phyloP scores from a whole-genome alignment of 768 basidiomycete genomes.

The Hortiboletus campestris region DNA sequence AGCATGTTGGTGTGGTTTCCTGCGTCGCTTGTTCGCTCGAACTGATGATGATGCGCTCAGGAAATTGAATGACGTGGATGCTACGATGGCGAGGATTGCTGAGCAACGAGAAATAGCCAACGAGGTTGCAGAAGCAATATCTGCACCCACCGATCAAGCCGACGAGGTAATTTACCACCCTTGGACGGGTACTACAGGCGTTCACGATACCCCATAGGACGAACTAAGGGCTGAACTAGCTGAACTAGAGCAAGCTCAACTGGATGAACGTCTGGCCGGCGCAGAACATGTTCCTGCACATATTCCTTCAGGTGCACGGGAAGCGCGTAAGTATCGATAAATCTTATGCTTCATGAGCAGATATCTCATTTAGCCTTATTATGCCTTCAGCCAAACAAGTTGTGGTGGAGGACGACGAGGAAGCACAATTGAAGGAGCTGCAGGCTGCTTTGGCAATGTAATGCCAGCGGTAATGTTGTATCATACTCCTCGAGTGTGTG shows the following conservation, averaged over 20 bases:
- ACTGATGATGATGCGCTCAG: slow-evolving; percentile 38
- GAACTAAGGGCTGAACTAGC: slow-evolving; percentile 77
- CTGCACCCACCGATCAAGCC: slow-evolving; percentile 61
- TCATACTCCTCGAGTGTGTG: slow-evolving; percentile 6
- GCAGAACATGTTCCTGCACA: slow-evolving; percentile 91
- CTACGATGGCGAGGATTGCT: slow-evolving; percentile 80
- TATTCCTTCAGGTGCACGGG: slow-evolving; percentile 59
- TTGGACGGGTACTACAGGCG: not conserved
- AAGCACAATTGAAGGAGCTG: slow-evolving; percentile 80
- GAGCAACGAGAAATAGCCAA: slow-evolving; percentile 91
- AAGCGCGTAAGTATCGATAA: slow-evolving; percentile 45
- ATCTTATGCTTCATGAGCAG: not conserved
- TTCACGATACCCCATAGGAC: slow-evolving; percentile 50
- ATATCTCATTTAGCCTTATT: slow-evolving; percentile 7
- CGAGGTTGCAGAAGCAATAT: slow-evolving; percentile 89
- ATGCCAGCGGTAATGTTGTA: slow-evolving; percentile 15
- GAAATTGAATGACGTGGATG: slow-evolving; percentile 84
- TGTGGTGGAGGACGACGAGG: slow-evolving; percentile 86
- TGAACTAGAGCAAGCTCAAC: slow-evolving; percentile 83
- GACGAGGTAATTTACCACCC: slow-evolving; percentile 63
- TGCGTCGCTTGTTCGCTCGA: not conserved
- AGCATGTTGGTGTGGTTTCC: slow-evolving; percentile 63
- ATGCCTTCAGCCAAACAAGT: slow-evolving; percentile 29
- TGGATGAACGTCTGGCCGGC: slow-evolving; percentile 80
- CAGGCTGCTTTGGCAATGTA: slow-evolving; percentile 89